Evolutionary conservation across 1,284 basidiomycete species (phyloP).

Genomic region (Naganishia sp.): DNA sequence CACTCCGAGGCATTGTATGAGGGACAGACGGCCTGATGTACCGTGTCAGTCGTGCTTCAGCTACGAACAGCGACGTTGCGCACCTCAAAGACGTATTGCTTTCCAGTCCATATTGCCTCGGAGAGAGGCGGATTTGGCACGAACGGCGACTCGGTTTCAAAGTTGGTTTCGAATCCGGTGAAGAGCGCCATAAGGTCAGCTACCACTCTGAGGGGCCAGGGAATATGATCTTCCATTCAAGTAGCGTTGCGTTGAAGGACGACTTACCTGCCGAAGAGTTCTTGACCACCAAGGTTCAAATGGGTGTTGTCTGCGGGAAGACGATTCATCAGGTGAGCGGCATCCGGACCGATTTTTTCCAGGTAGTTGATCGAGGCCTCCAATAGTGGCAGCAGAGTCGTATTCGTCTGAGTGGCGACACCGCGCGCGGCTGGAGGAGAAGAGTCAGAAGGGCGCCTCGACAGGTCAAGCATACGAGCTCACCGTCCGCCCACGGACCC

Average conservation of each 20-base stretch:
- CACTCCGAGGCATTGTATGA: constrained; percentile 31
- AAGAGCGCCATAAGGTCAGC: constrained; percentile 52
- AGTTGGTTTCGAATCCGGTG: constrained; percentile 24
- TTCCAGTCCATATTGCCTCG: constrained; percentile 31
- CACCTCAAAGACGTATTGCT: constrained; percentile 28
- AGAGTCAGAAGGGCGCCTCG: neutral
- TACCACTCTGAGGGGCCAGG: constrained; percentile 42
- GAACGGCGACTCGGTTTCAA: constrained; percentile 16
- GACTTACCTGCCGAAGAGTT: constrained; percentile 38
- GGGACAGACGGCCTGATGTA: constrained; percentile 24
- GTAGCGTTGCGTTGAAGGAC: neutral
- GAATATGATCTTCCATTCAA: neutral
- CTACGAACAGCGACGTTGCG: neutral
- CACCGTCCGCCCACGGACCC: constrained; percentile 56
- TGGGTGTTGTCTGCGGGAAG: constrained; percentile 55
- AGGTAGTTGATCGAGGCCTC: constrained; percentile 55
- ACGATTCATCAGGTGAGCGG: constrained; percentile 56
- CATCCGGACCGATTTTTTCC: constrained; percentile 55
- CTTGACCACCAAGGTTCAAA: constrained; percentile 39
- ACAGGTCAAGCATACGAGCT: constrained; percentile 3
- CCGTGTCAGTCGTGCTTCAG: neutral
- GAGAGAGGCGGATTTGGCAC: constrained; percentile 24
- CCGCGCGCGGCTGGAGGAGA: constrained; percentile 32
- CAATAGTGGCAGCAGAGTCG: constrained; percentile 56
- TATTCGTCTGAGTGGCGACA: constrained; percentile 53